Conservation (phyloP, 164 flowering plant species). For the Magnolia sinica region DNA sequence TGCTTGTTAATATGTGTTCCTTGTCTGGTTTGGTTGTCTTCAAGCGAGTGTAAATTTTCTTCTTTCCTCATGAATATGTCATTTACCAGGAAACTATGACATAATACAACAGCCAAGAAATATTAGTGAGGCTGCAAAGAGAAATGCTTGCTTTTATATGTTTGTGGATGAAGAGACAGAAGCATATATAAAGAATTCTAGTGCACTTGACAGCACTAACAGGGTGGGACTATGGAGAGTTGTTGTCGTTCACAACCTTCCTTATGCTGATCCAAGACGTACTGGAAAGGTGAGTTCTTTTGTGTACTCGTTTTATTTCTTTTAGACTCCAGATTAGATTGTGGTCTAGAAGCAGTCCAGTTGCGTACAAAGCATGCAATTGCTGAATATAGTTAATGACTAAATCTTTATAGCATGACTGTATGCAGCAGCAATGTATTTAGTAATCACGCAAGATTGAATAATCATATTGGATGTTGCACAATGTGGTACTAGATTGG, state of each 20-base stretch:
- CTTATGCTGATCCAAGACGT: constrained; percentile 85
- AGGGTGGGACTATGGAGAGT: constrained; percentile 85
- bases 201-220: constrained; percentile 40
- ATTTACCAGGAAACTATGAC: constrained; percentile 76
- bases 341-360: background rate
- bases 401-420: background rate
- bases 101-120: constrained; percentile 75
- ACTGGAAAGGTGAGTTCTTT: constrained; percentile 73
- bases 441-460: no score
- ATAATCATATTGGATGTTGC: no score
- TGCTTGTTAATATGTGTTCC: background rate
- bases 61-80: constrained; percentile 6
- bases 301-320: background rate
- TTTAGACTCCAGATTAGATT: background rate
- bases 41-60: background rate
- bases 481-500: no score
- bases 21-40: background rate
- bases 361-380: background rate
- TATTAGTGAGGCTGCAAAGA: constrained; percentile 59
- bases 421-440: no score
- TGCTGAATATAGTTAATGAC: background rate
- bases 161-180: constrained; percentile 94
- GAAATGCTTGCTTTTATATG: constrained; percentile 69
- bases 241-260: constrained; percentile 74
- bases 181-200: constrained; percentile 64